A percentile compares a stretch with the other conserved stretches of the same genome.
Conservation (phyloP, 2,329 filamentous ascomycete species). For the Ceratocystis huliohia region DNA sequence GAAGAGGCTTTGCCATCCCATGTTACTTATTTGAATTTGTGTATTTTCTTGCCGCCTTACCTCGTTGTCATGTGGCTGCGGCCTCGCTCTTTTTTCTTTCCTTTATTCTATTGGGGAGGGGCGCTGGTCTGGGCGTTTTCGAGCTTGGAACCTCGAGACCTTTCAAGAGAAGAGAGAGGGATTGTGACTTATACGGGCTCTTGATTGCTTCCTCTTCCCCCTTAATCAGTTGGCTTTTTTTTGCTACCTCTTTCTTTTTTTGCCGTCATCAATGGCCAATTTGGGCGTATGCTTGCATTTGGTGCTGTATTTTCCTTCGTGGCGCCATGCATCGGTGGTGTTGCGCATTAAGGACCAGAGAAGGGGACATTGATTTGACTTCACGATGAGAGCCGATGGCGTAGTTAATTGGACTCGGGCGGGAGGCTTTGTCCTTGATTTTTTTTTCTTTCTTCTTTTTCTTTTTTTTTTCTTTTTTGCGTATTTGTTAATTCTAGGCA, state of each 20-base stretch:
- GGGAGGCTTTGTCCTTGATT: too few relatives aligned
- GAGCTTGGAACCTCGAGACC: neutral
- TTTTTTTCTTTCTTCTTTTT: neutral
- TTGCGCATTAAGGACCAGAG: too few relatives aligned
- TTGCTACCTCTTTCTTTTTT: neutral
- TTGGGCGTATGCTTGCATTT: neutral
- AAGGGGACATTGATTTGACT: too few relatives aligned
- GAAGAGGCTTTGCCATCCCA: neutral
- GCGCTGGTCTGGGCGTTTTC: neutral
- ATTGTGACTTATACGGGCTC: neutral
- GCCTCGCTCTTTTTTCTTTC: neutral
- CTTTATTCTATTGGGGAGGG: too few relatives aligned
- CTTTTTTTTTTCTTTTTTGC: neutral
- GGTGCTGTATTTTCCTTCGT: neutral
- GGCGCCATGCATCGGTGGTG: neutral
- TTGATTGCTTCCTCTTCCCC: neutral
- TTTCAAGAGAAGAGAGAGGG: neutral
- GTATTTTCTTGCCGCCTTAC: neutral
- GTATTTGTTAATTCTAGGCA: neutral
- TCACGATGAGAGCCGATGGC: too few relatives aligned
- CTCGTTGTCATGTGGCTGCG: neutral
- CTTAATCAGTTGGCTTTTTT: neutral
- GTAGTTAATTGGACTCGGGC: too few relatives aligned
- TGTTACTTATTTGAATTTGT: neutral
- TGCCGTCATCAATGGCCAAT: neutral